Percentiles rank a stretch among this genome's conserved stretches.
Evolutionary conservation across 805 yeast genomes (phyloP).

Genomic region (Brettanomyces bruxellensis): DNA sequence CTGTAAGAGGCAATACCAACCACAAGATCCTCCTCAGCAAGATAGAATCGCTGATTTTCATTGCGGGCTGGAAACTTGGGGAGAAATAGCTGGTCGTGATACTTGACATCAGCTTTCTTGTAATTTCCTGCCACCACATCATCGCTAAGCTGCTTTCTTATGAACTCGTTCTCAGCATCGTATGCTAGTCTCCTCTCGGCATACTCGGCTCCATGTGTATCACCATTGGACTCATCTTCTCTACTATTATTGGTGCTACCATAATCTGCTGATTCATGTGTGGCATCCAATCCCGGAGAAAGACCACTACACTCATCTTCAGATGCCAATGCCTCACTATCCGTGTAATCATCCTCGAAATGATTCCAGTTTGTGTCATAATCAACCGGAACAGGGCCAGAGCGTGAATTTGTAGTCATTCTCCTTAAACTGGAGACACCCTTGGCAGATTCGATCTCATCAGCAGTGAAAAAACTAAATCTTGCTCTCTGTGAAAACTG

Average conservation of each 20-base stretch:
- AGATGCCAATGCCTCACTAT: conserved; percentile 5
- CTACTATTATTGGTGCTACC: conserved; percentile 8
- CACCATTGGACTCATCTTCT: conserved; percentile 11
- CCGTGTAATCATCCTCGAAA: conserved; percentile 36
- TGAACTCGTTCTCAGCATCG: conserved; percentile 1
- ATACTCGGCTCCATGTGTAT: conserved; percentile 9
- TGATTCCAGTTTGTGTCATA: conserved; percentile 71
- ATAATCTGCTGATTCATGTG: background rate
- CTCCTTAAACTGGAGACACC: conserved; percentile 74
- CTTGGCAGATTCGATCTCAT: conserved; percentile 78
- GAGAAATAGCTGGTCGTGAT: conserved; percentile 37
- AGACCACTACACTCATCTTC: background rate
- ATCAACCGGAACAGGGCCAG: conserved; percentile 41
- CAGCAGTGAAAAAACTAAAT: conserved; percentile 76
- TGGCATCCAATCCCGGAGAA: background rate
- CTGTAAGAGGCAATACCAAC: conserved; percentile 89
- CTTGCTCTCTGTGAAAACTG: conserved; percentile 30
- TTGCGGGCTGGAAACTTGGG: conserved; percentile 30
- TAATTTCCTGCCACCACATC: background rate
- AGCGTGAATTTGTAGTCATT: conserved; percentile 21
- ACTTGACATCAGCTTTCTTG: conserved; percentile 17
- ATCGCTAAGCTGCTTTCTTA: conserved; percentile 1
- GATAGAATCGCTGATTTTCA: conserved; percentile 71
- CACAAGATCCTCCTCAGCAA: conserved; percentile 92
- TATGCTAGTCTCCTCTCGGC: background rate